phyloP scores from a whole-genome alignment of 2,329 filamentous ascomycete genomes.

The Aspergillus tubingensis region DNA sequence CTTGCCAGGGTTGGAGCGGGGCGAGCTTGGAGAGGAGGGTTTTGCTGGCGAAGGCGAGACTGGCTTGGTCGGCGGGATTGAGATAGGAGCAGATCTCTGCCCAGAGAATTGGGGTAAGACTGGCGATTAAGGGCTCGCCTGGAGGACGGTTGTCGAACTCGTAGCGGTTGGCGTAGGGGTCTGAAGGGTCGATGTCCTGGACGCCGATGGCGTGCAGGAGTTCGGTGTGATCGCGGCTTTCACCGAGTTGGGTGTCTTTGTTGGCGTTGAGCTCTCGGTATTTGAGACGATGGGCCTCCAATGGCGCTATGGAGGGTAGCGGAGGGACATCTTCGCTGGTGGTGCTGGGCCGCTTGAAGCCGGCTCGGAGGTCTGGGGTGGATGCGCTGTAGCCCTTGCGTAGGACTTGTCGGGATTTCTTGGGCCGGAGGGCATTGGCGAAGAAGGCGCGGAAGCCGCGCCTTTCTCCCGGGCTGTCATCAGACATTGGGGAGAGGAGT shows the following conservation, averaged over 20 bases:
- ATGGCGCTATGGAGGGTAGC: constrained; percentile 35
- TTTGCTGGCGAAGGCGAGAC: constrained; percentile 53
- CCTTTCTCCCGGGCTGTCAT: constrained; percentile 34
- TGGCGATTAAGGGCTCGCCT: constrained; percentile 48
- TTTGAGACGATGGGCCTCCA: constrained; percentile 38
- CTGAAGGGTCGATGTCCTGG: constrained; percentile 31
- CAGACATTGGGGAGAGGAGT: constrained; percentile 29
- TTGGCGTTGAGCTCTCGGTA: constrained; percentile 31
- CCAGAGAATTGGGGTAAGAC: constrained; percentile 52
- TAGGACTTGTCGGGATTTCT: constrained; percentile 41
- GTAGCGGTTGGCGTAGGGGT: constrained; percentile 12
- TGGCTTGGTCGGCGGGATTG: constrained; percentile 50
- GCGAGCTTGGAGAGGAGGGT: constrained; percentile 46
- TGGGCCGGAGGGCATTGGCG: constrained; percentile 33
- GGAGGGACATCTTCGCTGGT: constrained; percentile 30
- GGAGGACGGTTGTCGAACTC: constrained; percentile 30
- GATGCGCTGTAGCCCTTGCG: constrained; percentile 35
- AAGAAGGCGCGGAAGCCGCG: constrained; percentile 34
- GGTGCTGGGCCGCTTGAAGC: constrained; percentile 20
- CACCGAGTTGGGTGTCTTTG: constrained; percentile 40
- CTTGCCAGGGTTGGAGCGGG: constrained; percentile 42
- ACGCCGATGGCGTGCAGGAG: constrained; percentile 40
- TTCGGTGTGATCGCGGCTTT: constrained; percentile 39
- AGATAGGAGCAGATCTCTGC: constrained; percentile 45
- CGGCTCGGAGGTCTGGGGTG: constrained; percentile 30